Conservation (phyloP, 306 rosid genomes). For the barrel medic (Medicago truncatula) region DNA sequence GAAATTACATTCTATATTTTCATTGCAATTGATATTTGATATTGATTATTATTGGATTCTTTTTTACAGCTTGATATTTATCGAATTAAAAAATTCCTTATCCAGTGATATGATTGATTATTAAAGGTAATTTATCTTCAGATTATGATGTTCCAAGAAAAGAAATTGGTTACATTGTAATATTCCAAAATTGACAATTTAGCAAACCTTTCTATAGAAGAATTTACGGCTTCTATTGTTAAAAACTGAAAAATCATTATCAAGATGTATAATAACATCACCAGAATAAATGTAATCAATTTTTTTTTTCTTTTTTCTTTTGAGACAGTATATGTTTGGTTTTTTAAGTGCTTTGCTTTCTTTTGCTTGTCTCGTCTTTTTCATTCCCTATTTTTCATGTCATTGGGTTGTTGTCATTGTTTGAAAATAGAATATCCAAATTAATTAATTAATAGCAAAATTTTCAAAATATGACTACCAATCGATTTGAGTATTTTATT, state of each 20-base stretch:
- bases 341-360: background rate
- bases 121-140: background rate
- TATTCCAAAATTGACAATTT: constrained; percentile 9
- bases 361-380: constrained; percentile 34
- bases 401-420: constrained; percentile 1
- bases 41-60: no score
- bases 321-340: background rate
- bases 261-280: constrained; percentile 11
- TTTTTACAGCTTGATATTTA: background rate
- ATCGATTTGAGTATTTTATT: background rate
- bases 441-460: background rate
- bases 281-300: background rate
- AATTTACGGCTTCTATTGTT: background rate
- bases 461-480: background rate
- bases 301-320: no score
- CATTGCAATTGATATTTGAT: no score
- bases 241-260: constrained; percentile 21
- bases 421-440: constrained; percentile 17
- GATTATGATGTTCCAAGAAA: constrained; percentile 14
- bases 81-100: background rate
- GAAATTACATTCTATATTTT: no score
- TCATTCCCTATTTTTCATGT: background rate
- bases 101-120: background rate
- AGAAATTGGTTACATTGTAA: background rate
- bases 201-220: constrained; percentile 11